Evolutionary conservation across 208 protist genomes (phyloP).

Genomic region (Acanthamoeba castellanii): DNA sequence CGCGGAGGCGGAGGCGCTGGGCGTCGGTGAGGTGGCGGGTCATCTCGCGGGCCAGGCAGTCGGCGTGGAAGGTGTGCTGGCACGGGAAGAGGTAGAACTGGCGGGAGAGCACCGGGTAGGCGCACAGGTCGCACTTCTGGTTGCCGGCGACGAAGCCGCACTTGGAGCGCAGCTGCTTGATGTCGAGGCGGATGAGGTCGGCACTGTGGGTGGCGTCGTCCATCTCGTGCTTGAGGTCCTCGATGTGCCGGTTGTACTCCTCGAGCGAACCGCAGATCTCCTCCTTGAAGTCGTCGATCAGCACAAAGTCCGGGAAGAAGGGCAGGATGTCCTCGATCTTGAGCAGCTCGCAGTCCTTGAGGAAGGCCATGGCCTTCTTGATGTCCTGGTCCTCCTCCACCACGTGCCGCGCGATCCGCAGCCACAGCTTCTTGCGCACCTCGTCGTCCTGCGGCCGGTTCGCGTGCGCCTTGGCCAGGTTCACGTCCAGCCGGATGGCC

Average conservation of each 20-base stretch:
- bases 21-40: not conserved
- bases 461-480: conserved; percentile 90
- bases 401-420: conserved; percentile 93
- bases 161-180: conserved; percentile 89
- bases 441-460: conserved; percentile 89
- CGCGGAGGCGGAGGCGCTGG: not conserved
- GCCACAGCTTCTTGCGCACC: conserved; percentile 94
- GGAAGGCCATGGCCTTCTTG: conserved; percentile 89
- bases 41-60: conserved; percentile 86
- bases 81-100: conserved; percentile 91
- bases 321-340: conserved; percentile 97
- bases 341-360: conserved; percentile 88
- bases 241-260: conserved; percentile 93
- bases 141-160: conserved; percentile 86
- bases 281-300: conserved; percentile 96
- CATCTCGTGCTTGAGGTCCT: conserved; percentile 92
- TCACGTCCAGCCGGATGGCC: conserved; percentile 87
- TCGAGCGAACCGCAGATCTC: conserved; percentile 94
- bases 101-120: conserved; percentile 79
- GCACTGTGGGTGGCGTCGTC: conserved; percentile 93
- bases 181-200: conserved; percentile 93
- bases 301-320: conserved; percentile 94
- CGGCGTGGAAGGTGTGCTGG: conserved; percentile 88
- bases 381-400: conserved; percentile 91
- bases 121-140: conserved; percentile 94